These are phyloP conservation scores for Spencermartinsiella ligniputridi DNA, from an alignment of 1,139 yeast genomes.

Conservation along the genomic window DNA sequence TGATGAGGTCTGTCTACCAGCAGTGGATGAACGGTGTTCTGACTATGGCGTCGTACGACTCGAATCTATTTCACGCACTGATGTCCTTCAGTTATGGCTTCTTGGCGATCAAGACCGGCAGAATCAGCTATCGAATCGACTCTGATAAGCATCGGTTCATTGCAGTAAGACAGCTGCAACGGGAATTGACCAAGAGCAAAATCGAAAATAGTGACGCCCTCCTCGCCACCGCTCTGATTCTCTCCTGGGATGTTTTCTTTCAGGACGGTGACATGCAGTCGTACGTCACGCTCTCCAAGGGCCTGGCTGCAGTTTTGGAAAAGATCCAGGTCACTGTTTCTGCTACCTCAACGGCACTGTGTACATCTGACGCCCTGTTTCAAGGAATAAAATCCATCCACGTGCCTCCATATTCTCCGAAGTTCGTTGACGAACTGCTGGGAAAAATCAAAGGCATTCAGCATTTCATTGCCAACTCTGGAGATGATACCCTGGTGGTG, in stretches of 20 bases:
- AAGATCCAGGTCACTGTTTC: slow-evolving; percentile 22
- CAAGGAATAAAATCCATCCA: slow-evolving; percentile 34
- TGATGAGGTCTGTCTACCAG: slow-evolving; percentile 27
- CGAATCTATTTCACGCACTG: slow-evolving; percentile 30
- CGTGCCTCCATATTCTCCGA: slow-evolving; percentile 35
- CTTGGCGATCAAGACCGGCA: slow-evolving; percentile 23
- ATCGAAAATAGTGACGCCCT: slow-evolving; percentile 28
- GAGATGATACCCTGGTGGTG: slow-evolving; percentile 8
- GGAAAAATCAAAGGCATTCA: slow-evolving; percentile 17
- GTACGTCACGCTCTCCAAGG: slow-evolving; percentile 29
- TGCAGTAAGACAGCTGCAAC: slow-evolving; percentile 28
- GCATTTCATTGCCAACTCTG: slow-evolving; percentile 1
- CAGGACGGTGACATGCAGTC: slow-evolving; percentile 28
- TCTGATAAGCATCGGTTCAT: slow-evolving; percentile 28
- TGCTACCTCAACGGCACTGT: slow-evolving; percentile 27
- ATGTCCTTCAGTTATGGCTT: slow-evolving; percentile 31
- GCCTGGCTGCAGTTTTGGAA: slow-evolving; percentile 31
- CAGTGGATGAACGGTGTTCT: slow-evolving; percentile 28
- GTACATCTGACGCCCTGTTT: slow-evolving; percentile 29
- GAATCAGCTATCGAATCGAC: slow-evolving; percentile 14
- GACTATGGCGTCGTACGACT: slow-evolving; percentile 23
- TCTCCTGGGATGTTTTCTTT: slow-evolving; percentile 33
- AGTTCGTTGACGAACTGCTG: slow-evolving; percentile 32
- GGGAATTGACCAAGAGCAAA: slow-evolving; percentile 20
- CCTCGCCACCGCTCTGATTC: slow-evolving; percentile 27